Evolutionary conservation across 441 rosid genomes (phyloP), one percentile per base, ranked within the genome.

Genomic region (Codiaeum variegatum): DNA sequence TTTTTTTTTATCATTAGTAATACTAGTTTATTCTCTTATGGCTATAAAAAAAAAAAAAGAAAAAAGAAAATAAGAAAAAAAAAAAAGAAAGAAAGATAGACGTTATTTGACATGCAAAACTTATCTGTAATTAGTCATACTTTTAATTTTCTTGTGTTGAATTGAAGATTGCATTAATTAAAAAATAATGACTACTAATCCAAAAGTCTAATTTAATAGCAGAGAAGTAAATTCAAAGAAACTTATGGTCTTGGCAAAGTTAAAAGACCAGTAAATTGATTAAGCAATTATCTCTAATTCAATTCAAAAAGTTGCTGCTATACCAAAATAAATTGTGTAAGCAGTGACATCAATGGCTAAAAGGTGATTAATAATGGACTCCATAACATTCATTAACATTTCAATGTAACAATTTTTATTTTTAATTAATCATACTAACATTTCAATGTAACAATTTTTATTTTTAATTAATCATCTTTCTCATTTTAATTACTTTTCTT

Each of bases 301-400:
- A 5, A 59, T 59, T 59, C 63, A 59, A 59, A 59, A 59, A 29
- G 21, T 59, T 4, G 69, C 1, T 16, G 36, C 38, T 66, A 44
- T 44, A 28, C 55, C 9, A 40, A 64, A 64, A 13, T 46, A 7
- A 66, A 38, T 44, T 44, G 38, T 6, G 69, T 66, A 44, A 66
- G 69, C 69, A 66, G 21, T 66, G 69, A 66, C 69, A 26, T 66
- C 56, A 66, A 66, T 9, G 55, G 15, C 24, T 54, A 21, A 23
- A 54, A 29, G 0, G 59, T 54, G 23, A 21, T 18, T 21, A 54
- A 23, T 54, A 18, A 19, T 19, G 60, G 29, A 8, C 5, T 23
- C 31, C 31, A 58, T 13, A 26, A 18, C 6, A 58, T 58, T 34
- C 5, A 58, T 9, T 28, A 11, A 55, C 28, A 21, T n/a, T 54